Evolutionary conservation across 768 basidiomycete species (phyloP).

Genomic region (Amanita thiersii): DNA sequence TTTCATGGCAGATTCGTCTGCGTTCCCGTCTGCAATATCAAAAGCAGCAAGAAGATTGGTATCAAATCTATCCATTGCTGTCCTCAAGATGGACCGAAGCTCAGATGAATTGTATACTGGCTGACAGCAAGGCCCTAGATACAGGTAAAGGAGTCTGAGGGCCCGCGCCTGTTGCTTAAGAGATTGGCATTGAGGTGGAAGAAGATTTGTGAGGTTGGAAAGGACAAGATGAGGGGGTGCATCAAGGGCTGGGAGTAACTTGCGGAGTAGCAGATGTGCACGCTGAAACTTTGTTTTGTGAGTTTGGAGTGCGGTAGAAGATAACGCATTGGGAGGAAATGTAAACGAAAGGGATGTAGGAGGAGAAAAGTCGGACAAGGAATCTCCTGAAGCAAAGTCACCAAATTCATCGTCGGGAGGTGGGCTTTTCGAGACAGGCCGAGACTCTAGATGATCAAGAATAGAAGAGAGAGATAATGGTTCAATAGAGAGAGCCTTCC

Average conservation of each 20-base stretch:
- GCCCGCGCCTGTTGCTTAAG: slow-evolving; percentile 54
- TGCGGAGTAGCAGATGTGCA: slow-evolving; percentile 55
- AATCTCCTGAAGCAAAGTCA: slow-evolving; percentile 57
- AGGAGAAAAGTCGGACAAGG: slow-evolving; percentile 28
- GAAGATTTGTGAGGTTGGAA: slow-evolving; percentile 39
- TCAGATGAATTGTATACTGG: slow-evolving; percentile 64
- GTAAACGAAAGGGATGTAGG: slow-evolving; percentile 8
- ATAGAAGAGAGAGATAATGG: slow-evolving; percentile 33
- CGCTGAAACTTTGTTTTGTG: slow-evolving; percentile 57
- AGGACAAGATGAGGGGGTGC: slow-evolving; percentile 64
- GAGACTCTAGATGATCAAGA: slow-evolving; percentile 53
- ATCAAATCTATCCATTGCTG: slow-evolving; percentile 85
- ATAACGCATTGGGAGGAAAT: slow-evolving; percentile 1
- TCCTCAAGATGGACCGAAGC: slow-evolving; percentile 56
- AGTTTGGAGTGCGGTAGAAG: slow-evolving; percentile 21
- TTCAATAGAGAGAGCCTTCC: slow-evolving; percentile 42
- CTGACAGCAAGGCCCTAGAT: slow-evolving; percentile 62
- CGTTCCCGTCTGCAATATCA: slow-evolving; percentile 71
- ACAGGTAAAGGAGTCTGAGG: slow-evolving; percentile 65
- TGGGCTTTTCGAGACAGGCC: slow-evolving; percentile 26
- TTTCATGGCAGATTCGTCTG: slow-evolving; percentile 70
- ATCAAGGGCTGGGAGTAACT: slow-evolving; percentile 48
- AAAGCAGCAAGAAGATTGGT: slow-evolving; percentile 81
- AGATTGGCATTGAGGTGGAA: slow-evolving; percentile 23
- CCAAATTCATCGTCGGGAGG: slow-evolving; percentile 81